Base-by-base conservation (phyloP, 495 filamentous ascomycete genomes). In the Delitschia confertaspora region DNA sequence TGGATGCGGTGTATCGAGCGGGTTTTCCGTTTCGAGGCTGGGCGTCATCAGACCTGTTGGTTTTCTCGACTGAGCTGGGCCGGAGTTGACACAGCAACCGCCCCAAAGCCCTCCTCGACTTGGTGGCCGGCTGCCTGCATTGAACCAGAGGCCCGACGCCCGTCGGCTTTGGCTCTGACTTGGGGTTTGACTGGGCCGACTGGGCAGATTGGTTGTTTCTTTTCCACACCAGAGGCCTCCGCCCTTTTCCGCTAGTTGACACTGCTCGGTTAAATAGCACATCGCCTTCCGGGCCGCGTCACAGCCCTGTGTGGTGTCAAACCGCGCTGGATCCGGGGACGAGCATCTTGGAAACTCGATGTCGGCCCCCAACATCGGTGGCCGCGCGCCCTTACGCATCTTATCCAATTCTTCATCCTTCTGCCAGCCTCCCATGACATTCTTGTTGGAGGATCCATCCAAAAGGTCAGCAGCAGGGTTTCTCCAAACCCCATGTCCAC, bases 341-440 rank as follows among this genome's bases (percentile, higher is more conserved):
- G 69, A 65, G 58, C 83, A 91, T 50, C 74, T 73, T 3, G 84
- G 81, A 53, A 94, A 85, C 16, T 69, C 65, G 38, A 94, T 69
- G 41, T 89, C 82, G 18, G 63, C 49, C 30, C 88, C 88, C 5
- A 93, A 75, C 85, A 94, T 89, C 2, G 88, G 88, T 13, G 88
- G 88, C 46, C 69, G 75, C 4, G 70, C 69, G 8, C 66, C 68
- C 31, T 65, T 65, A 9, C 63, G 78, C 72, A 70, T 74, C 44
- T 58, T 61, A 37, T 61, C 60, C 29, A 70, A 55, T 59, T 71
- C 54, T 45, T 58, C 54, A 59, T 71, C 65, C 58, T 59, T 69
- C 47, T 64, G 65, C 55, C 56, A 63, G 33, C 60, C 66, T 48
- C 65, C 61, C 10, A 60, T 58, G 11, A 35, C 55, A 13, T 65